phyloP scores from a whole-genome alignment of 129 eudicot genomes.

The Centaurea solstitialis region DNA sequence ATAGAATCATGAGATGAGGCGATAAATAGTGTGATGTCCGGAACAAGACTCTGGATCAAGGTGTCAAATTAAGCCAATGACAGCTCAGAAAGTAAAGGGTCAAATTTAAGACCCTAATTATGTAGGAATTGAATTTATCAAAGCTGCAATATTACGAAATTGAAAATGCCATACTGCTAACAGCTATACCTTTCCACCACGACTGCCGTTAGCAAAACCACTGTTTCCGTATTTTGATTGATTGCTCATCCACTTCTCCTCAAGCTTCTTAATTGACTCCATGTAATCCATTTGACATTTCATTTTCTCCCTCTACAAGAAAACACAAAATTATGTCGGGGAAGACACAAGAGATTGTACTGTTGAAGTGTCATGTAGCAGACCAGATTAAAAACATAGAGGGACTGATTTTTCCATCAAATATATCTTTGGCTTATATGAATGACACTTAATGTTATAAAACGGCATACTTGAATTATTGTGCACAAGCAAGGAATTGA shows the following conservation, averaged over 20 bases:
- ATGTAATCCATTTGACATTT: conserved; percentile 95
- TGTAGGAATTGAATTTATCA: neutral
- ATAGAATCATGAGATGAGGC: neutral
- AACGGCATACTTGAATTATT: neutral
- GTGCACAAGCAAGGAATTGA: neutral
- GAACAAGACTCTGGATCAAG: too few species aligned
- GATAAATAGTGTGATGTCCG: neutral
- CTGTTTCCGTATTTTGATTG: conserved; percentile 58
- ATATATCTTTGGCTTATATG: neutral
- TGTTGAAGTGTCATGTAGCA: neutral
- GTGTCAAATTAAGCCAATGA: too few species aligned
- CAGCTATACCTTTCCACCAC: conserved; percentile 48
- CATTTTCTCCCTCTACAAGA: conserved; percentile 68
- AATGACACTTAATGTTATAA: neutral
- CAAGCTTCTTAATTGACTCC: conserved; percentile 91
- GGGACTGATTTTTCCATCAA: neutral
- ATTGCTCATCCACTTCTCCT: conserved; percentile 79
- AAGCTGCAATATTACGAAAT: neutral
- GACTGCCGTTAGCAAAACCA: conserved; percentile 36
- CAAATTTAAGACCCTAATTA: neutral
- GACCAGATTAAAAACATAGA: neutral
- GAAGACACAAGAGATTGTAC: neutral
- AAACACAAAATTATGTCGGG: neutral
- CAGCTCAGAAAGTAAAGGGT: neutral
- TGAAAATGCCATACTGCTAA: neutral